Evolutionary conservation across 2,329 filamentous ascomycete genomes (phyloP).

Genomic region (Iodosphaeria phyllophila): DNA sequence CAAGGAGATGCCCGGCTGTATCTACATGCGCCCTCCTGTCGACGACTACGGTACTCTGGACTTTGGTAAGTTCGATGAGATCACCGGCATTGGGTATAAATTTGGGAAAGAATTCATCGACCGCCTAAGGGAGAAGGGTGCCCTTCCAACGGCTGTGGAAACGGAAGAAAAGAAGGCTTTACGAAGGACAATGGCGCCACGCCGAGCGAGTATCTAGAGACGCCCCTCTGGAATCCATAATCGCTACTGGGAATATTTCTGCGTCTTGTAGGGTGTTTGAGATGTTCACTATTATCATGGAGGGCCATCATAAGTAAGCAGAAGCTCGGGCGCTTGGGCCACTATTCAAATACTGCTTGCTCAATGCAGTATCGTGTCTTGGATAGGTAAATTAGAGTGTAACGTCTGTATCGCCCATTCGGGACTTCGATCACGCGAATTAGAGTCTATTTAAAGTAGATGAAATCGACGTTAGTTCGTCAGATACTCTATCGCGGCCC

Average conservation of each 20-base stretch:
- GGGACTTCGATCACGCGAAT: too few species aligned
- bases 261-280: not conserved
- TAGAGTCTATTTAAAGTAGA: too few species aligned
- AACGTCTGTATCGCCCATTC: too few species aligned
- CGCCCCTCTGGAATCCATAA: not conserved
- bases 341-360: too few species aligned
- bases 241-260: too few species aligned
- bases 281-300: too few species aligned
- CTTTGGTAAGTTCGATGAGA: constrained; percentile 95
- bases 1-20: constrained; percentile 75
- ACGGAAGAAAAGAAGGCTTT: constrained; percentile 62
- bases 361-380: too few species aligned
- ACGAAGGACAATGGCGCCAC: constrained; percentile 60
- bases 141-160: constrained; percentile 44
- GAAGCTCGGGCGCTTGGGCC: too few species aligned
- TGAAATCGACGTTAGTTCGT: too few species aligned
- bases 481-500: too few species aligned
- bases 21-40: constrained; percentile 93
- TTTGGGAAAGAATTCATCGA: constrained; percentile 70
- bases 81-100: constrained; percentile 73
- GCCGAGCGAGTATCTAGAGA: constrained; percentile 53
- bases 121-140: constrained; percentile 58
- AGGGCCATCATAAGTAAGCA: not conserved
- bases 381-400: too few species aligned
- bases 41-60: constrained; percentile 88